Evolutionary conservation across 495 filamentous ascomycete genomes (phyloP), one percentile per base, ranked within the genome.

Genomic region (Lentithecium fluviatile): DNA sequence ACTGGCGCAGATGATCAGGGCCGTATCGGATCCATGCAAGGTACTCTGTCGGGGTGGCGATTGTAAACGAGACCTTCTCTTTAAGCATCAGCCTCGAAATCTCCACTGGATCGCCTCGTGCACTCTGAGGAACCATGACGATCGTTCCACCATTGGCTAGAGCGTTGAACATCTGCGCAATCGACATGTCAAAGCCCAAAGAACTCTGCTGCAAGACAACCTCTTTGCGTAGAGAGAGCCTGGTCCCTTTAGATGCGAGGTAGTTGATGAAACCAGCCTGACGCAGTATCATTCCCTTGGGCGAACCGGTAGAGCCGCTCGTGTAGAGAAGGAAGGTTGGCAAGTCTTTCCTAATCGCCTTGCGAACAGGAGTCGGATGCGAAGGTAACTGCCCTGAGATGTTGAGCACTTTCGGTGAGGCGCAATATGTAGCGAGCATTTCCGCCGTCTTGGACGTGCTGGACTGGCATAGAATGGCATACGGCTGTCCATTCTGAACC

Each of bases 181-280:
- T 6, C 3, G 49, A 52, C 24, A 36, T 36, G 26, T 52, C 49
- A n/a, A 52, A 52, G 24, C 49, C 49, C 3, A 52, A 17, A 2
- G 24, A 32, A 24, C 49, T 52, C 24, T 52, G 49, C 49, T 52
- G 49, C 15, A 52, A 19, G 8, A 52, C 49, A 6, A 19, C n/a
- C 29, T 13, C 24, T 6, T 8, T 24, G 2, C 13, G 12, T 8
- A 37, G 11, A 2, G 23, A 13, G 49, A 32, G 26, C 6, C 13
- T 13, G 8, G 23, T 3, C 29, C 3, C 6, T 52, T 34, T 17
- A 8, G 19, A 2, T 10, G 49, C 26, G 24, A 32, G 13, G 8
- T 37, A n/a, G 15, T 32, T 52, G 3, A 34, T 2, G 20, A 34
- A n/a, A 2, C 26, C 26, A 6, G 3, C 2, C 4, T 52, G 2